Base-by-base conservation (phyloP, 2,329 filamentous ascomycete species). In the Fusarium humuli region DNA sequence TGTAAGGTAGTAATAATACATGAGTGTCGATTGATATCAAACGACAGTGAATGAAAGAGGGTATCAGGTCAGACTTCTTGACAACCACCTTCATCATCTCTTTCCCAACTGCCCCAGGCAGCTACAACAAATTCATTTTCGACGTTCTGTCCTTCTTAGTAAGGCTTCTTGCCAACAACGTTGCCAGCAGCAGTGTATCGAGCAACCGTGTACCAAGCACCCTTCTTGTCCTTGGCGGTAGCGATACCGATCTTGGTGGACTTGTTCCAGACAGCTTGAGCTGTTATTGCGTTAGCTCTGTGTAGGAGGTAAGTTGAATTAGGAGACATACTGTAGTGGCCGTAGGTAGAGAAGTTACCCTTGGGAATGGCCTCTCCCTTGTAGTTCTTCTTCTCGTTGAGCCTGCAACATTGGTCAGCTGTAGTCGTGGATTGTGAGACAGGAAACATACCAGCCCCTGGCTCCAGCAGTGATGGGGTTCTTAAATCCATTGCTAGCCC, bases 101-200 rank as follows among this genome's bases (percentile, higher is more conserved):
- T 42, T 12, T n/a, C 16, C 4, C 14, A 37, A 22, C 34, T 65
- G 18, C 54, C 46, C 27, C 40, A 34, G 37, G 29, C 37, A 57
- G 10, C 6, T 30, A 7, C 14, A 6, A 3, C n/a, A 2, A 0
- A 14, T 23, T 14, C 5, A 7, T 1, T 4, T 16, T 27, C 9
- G 7, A 1, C 2, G 2, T 6, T 2, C 18, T 29, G 23, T 1
- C 1, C 13, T 2, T 7, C n/a, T 49, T 59, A 78, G 52, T 78
- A 78, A 6, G 77, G 70, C 59, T 68, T 78, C 57, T 76, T 42
- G 10, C 78, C 78, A 32, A 63, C 66, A n/a, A 70, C 55, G 56
- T 81, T 81, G 7, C 79, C 79, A 0, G 79, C 70, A 5, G 74
- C 72, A 6, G 75, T 75, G 61, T 81, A 81, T 34, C 79, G 74